Base-by-base conservation (phyloP, 345 rosid genomes). In the Draba incana region DNA sequence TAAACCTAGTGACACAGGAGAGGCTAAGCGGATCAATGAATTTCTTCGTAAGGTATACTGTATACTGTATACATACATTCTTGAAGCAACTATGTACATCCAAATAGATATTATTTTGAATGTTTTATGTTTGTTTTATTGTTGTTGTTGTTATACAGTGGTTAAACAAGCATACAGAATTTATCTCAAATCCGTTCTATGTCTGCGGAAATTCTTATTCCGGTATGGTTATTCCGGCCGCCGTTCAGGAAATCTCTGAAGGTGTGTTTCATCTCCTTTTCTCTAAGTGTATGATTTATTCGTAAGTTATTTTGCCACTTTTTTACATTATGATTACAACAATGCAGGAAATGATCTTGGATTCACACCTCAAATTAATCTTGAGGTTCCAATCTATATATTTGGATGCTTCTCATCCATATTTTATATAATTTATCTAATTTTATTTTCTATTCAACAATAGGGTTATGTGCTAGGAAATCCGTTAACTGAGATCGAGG, bases 171-270 rank as follows among this genome's bases (percentile, higher is more conserved):
- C 93, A 83, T 64, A 74, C 69, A 6, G 81, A 83, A n/a, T 84
- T 83, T 68, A 48, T 66, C 35, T 71, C 81, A 5, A 83, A 75
- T 57, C 84, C 81, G 1, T 11, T 90, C 23, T 87, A 83, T 53
- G 25, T 84, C 2, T 66, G 83, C 1, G 94, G 97, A 44, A 82
- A 85, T 70, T 90, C 94, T 0, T 87, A 84, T 70, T 61, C 97
- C 5, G 94, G 94, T 71, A 6, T 71, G 8, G 58, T 66, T 28
- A 47, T 86, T 37, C 97, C 97, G 8, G 74, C 75, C 16, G 8
- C 81, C 5, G 84, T 68, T 74, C 84, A 84, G 55, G 60, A 64
- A 15, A 82, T 87, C 52, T 71, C 79, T 9, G 25, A 75, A 47
- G 92, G 90, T 52, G 4, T 8, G 5, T 38, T 33, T 20, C 20